Base-by-base conservation (phyloP, 2,329 filamentous ascomycete species). In the Byssothecium circinans region DNA sequence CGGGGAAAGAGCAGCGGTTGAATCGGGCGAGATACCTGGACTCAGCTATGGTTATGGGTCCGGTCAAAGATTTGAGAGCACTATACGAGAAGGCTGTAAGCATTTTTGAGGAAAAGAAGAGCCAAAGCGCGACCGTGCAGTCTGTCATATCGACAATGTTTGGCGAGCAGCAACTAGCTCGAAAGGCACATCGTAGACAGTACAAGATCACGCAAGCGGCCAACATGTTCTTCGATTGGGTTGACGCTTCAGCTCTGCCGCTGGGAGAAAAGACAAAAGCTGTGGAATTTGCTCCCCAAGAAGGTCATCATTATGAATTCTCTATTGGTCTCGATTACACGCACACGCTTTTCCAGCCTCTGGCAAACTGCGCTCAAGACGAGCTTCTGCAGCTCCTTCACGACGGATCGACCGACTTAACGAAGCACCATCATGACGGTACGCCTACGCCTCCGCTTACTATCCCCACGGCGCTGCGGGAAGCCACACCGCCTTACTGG, bases 241-340 rank as follows among this genome's bases (percentile, higher is more conserved):
- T 76, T 6, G 68, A 71, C 15, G 59, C 62, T 4, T 49, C 46
- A 42, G 53, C 75, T 8, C 70, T 22, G 67, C 14, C 72, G 17
- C 32, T 17, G 19, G 39, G 38, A n/a, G 49, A 60, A 8, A 43
- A 49, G 18, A 36, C 53, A 4, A 40, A 53, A 8, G 39, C 22
- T 12, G 45, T 51, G 4, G 58, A 61, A 8, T 17, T 47, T 14
- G 70, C 70, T 0, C 60, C 72, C 18, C 50, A 65, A 1, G 41
- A 50, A 17, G 72, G 68, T 7, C 68, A 62, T 12, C 69, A 68
- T 3, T 76, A 78, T 55, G 79, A 81, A 43, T 80, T 73, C 45
- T 74, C 75, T 3, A 76, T 81, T 11, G 77, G 78, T 3, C 65
- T 81, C 7, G 79, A 81, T 60, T 81, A 78, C 55, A 70, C 75